Evolutionary conservation across 2,329 filamentous ascomycete species (phyloP).

Genomic region (Waltergamsia citrina): DNA sequence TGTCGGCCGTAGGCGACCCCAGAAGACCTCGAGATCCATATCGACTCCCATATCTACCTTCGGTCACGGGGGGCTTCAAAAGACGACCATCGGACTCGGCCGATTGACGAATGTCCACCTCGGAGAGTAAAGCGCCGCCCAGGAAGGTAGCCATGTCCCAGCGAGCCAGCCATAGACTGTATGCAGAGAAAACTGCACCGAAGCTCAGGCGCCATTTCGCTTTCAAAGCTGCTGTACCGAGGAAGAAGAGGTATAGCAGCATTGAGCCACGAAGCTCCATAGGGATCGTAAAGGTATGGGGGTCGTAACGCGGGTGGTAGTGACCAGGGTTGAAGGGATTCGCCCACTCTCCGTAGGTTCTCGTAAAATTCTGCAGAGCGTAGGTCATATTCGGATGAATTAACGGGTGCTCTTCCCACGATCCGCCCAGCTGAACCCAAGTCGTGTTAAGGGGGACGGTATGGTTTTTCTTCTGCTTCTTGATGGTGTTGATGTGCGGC

Average conservation of each 20-base stretch:
- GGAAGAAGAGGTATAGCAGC: constrained; percentile 27
- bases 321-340: constrained; percentile 29
- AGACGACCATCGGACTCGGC: constrained; percentile 8
- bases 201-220: constrained; percentile 20
- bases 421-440: constrained; percentile 27
- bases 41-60: background rate
- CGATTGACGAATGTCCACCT: constrained; percentile 20
- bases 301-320: constrained; percentile 28
- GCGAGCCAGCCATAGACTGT: constrained; percentile 21
- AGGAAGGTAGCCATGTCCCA: constrained; percentile 31
- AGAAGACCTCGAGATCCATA: constrained; percentile 3
- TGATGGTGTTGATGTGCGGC: too few relatives aligned
- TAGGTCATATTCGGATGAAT: constrained; percentile 27
- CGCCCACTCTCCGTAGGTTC: constrained; percentile 26
- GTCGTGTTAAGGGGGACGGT: too few relatives aligned
- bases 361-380: constrained; percentile 25
- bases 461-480: too few relatives aligned
- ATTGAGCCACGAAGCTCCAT: constrained; percentile 31
- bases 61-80: constrained; percentile 8
- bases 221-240: constrained; percentile 25
- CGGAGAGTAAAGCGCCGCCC: constrained; percentile 24
- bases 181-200: constrained; percentile 18
- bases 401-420: constrained; percentile 29
- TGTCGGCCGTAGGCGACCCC: constrained; percentile 6
- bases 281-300: constrained; percentile 30